Base-by-base conservation (phyloP, 495 filamentous ascomycete species). In the Aspergillus saccharolyticus region DNA sequence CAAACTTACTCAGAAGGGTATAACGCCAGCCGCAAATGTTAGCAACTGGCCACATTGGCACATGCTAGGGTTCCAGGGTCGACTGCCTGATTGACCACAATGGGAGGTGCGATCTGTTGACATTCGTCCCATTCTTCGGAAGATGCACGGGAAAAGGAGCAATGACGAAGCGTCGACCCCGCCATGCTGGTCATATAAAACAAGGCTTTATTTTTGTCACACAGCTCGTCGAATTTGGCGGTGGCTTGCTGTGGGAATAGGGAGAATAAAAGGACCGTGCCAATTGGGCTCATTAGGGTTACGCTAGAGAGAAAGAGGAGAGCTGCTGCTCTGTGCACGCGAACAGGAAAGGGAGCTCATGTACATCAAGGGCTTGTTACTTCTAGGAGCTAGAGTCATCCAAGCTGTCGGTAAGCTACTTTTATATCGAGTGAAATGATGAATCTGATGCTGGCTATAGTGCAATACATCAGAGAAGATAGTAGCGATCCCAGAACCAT, bases 401-500 rank as follows among this genome's bases (percentile, higher is more conserved):
- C 71, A 71, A 18, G 49, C 56, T 50, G 60, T 63, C 68, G 71
- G 72, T 70, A 66, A 62, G n/a, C n/a, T n/a, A n/a, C n/a, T n/a
- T n/a, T n/a, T n/a, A n/a, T n/a, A n/a, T n/a, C n/a, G n/a, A n/a
- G n/a, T n/a, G n/a, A 54, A 21, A 21, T 46, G 30, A 47, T 54
- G 57, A 57, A 49, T 25, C 54, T 54, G 57, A 58, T 54, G 30
- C 56, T 60, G 19, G 48, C 25, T 45, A 51, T 54, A 55, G 52
- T 49, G 56, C 50, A 60, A 47, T 39, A 55, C 24, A 49, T 30
- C 21, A 52, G 14, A 30, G 48, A 33, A 48, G 52, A 55, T 63
- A 59, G 59, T 46, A 57, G 45, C 33, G 56, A 72, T 63, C 70
- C 74, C 74, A 71, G 69, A 66, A 64, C 72, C 70, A 72, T 70